Evolutionary conservation across 2,329 filamentous ascomycete species (phyloP).

Genomic region (Paecilomyces sp.): DNA sequence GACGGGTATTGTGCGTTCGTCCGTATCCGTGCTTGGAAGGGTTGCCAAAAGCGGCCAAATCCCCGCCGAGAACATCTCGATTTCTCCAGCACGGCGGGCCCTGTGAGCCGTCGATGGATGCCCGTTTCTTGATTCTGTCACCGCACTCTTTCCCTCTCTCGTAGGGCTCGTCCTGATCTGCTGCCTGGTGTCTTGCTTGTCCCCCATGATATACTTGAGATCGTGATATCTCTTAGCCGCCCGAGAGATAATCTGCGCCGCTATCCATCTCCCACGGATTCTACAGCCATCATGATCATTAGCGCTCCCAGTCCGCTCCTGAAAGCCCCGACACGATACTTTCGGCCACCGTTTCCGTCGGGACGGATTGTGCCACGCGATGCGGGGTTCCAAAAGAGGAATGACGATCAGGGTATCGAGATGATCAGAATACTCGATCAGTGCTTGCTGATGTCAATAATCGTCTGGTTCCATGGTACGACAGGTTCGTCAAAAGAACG

Average conservation of each 20-base stretch:
- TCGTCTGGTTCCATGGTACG: not conserved
- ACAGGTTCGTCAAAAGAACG: not conserved
- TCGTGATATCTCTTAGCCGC: not conserved
- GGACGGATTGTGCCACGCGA: not conserved
- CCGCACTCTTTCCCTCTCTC: not conserved
- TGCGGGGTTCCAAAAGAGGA: not conserved
- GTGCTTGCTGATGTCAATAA: not conserved
- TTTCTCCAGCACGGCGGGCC: not conserved
- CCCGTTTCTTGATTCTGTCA: not conserved
- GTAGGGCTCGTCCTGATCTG: not conserved
- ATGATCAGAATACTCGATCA: not conserved
- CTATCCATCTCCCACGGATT: not conserved
- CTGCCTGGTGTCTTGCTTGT: not conserved
- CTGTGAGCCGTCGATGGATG: not conserved
- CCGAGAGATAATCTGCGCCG: not conserved
- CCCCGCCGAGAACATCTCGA: not conserved
- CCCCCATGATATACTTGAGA: not conserved
- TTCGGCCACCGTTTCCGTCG: not conserved
- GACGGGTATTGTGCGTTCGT: not conserved
- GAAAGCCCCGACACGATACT: not conserved
- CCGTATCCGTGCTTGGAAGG: not conserved
- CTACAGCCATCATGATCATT: not conserved
- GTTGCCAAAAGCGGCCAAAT: not conserved
- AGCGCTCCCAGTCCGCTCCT: not conserved
- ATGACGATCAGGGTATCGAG: not conserved